Percentiles rank a stretch among this genome's conserved stretches.
Conservation (phyloP, 164 flowering plant genomes). For the Nymphaea thermarum region DNA sequence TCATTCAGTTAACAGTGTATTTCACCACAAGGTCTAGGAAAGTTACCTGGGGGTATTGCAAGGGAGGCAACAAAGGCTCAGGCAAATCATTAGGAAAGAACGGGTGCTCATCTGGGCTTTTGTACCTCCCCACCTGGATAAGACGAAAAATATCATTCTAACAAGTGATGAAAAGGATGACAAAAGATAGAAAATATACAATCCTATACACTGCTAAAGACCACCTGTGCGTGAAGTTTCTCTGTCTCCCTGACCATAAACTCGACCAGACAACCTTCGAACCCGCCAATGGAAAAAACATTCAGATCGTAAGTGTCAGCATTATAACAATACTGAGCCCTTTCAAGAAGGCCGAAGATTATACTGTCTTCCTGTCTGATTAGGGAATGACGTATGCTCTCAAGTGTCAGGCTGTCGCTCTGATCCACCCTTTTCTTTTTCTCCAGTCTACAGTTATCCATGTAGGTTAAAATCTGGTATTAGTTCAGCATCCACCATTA, state of each 20-base stretch:
- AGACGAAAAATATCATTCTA: not conserved
- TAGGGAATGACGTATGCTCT: slow-evolving; percentile 57
- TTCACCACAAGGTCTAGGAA: too few species aligned
- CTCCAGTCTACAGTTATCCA: slow-evolving; percentile 10
- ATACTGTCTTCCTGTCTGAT: slow-evolving; percentile 94
- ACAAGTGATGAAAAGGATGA: too few species aligned
- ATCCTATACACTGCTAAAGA: not conserved
- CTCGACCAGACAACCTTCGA: slow-evolving; percentile 71
- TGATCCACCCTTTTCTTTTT: slow-evolving; percentile 55
- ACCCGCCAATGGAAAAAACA: slow-evolving; percentile 53
- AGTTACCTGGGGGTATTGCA: slow-evolving; percentile 74
- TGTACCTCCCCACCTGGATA: slow-evolving; percentile 75
- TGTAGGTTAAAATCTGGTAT: too few species aligned
- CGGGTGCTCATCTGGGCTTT: slow-evolving; percentile 94
- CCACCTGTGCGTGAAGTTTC: slow-evolving; percentile 83
- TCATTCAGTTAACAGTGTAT: not conserved
- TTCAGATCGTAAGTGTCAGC: slow-evolving; percentile 53
- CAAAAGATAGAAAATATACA: too few species aligned
- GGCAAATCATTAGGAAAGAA: slow-evolving; percentile 73
- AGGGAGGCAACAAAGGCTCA: slow-evolving; percentile 68
- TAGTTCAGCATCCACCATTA: too few species aligned
- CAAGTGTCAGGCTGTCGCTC: slow-evolving; percentile 69
- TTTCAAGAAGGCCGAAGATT: slow-evolving; percentile 77
- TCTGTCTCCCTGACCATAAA: slow-evolving; percentile 78
- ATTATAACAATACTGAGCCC: slow-evolving; percentile 74